Evolutionary conservation across 106 monocot genomes (phyloP).

Genomic region (Agapanthus africanus): DNA sequence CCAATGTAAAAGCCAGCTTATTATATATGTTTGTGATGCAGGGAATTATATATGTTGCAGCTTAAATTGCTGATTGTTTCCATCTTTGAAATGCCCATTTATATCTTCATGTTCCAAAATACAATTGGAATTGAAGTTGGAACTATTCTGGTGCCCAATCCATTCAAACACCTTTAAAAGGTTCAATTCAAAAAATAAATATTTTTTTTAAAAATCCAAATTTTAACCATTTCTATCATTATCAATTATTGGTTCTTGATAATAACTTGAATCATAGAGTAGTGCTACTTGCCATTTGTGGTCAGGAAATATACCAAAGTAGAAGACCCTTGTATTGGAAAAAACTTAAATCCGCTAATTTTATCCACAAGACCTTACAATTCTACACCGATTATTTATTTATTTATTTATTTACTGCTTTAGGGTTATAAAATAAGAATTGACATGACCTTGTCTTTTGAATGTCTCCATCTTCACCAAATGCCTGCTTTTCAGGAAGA

Average conservation of each 20-base stretch:
- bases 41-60: too few species aligned
- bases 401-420: not conserved
- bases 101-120: too few species aligned
- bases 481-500: not conserved
- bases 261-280: not conserved
- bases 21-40: too few species aligned
- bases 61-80: too few species aligned
- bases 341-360: not conserved
- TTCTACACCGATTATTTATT: not conserved
- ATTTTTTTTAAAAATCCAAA: too few species aligned
- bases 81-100: too few species aligned
- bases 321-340: not conserved
- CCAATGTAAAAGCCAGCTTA: too few species aligned
- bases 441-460: not conserved
- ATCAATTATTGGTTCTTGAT: slow-evolving; percentile 1
- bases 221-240: slow-evolving; percentile 3
- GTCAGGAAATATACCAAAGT: too few species aligned
- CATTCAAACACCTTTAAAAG: too few species aligned
- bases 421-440: not conserved
- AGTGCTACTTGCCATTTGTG: not conserved
- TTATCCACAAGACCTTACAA: not conserved
- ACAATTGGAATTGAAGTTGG: too few species aligned
- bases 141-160: too few species aligned
- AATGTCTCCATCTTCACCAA: slow-evolving; percentile 1
- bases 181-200: too few species aligned